These are phyloP conservation scores for Darksidea phi DNA, from an alignment of 495 filamentous ascomycete genomes.

Conservation along the genomic window DNA sequence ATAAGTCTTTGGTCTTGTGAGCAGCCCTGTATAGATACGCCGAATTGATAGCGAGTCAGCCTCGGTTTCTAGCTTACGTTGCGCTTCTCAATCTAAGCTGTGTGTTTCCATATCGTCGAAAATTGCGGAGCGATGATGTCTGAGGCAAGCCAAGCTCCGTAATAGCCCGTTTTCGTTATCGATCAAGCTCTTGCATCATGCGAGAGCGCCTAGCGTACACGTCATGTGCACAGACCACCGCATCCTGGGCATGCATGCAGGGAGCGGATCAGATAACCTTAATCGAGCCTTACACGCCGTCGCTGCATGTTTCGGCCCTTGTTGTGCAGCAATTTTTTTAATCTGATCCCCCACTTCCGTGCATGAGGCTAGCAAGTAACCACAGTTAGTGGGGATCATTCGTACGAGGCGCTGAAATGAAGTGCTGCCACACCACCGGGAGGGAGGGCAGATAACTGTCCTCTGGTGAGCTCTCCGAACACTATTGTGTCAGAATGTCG, in stretches of 20 bases:
- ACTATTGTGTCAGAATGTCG: too few species aligned
- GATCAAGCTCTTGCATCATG: neutral
- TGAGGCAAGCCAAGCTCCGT: neutral
- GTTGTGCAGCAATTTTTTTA: neutral
- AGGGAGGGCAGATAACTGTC: too few species aligned
- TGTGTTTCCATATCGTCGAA: neutral
- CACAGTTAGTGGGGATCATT: too few species aligned
- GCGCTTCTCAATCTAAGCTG: neutral
- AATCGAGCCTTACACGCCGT: neutral
- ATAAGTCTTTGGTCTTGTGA: neutral
- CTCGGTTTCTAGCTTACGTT: neutral
- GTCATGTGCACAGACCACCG: neutral
- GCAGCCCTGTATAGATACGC: neutral
- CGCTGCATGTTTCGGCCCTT: neutral
- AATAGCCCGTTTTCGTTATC: neutral
- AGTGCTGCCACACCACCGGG: too few species aligned
- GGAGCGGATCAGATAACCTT: conserved; percentile 26
- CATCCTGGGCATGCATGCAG: conserved; percentile 4
- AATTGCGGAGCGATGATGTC: neutral
- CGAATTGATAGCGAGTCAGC: neutral
- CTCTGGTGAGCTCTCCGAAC: too few species aligned
- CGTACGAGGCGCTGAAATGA: too few species aligned
- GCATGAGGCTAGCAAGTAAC: too few species aligned
- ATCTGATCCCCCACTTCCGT: neutral
- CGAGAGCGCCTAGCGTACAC: neutral